Base-by-base conservation (phyloP, 129 eudicot species). In the Tagetes patula region DNA sequence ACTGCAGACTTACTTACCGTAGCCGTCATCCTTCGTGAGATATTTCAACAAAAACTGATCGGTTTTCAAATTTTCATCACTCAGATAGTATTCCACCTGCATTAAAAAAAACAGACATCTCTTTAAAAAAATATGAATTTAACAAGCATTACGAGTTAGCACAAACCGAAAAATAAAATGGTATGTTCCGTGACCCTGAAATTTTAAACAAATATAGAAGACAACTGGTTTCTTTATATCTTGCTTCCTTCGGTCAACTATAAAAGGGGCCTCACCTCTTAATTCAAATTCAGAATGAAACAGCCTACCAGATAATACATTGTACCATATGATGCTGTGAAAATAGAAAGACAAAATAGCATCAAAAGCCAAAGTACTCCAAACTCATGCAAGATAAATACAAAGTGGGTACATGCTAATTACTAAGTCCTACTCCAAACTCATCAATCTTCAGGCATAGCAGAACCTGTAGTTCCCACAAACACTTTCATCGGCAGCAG, bases 11-110 rank as follows among this genome's bases (percentile, higher is more conserved):
- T 49, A 81, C 89, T 81, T 77, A 90, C 96, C 85, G 65, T 73
- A 90, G n/a, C 96, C 96, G 77, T 75, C 83, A 40, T 87, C 82
- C 56, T 82, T 87, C 31, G 83, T 71, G 7, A 87, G 78, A 77
- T 85, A 76, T 20, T 85, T 90, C 89, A 87, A 59, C 84, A 90
- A 40, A 72, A 85, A 87, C 84, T 85, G 85, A 85, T 90, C 95
- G 0, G 81, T 87, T 62, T 80, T 83, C 79, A 90, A 74, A 68
- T 90, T 90, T 82, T 85, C 96, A 77, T 90, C 96, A 60, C 96
- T 82, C 69, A 90, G 74, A 85, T 90, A 90, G 79, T 85, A 90
- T 76, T 87, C 96, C 74, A 90, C 96, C 96, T 90, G 83, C 74
- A 80, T 72, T 72, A 68, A 36, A 13, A 34, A 61, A 40, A 56